These are phyloP conservation scores for Blastobotrys mokoenaii DNA, from an alignment of 805 yeast genomes.

Conservation along the genomic window DNA sequence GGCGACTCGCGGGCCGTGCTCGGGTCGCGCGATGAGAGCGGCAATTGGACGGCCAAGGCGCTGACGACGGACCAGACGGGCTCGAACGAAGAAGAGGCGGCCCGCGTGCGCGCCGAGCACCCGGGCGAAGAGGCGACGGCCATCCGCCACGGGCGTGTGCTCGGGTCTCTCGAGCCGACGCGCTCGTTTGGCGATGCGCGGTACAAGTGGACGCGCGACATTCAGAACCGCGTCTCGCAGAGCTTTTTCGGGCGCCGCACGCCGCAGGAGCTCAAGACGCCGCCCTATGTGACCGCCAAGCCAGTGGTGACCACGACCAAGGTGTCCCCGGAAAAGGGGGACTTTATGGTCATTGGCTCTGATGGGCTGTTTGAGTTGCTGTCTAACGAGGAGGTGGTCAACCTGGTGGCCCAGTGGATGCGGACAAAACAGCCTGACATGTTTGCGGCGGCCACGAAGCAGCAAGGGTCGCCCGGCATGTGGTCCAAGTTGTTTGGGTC, in stretches of 20 bases:
- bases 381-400: conserved; percentile 86
- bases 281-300: conserved; percentile 96
- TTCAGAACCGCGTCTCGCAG: conserved; percentile 65
- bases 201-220: conserved; percentile 69
- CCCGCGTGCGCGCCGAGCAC: conserved; percentile 75
- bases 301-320: conserved; percentile 84
- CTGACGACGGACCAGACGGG: conserved; percentile 92
- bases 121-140: conserved; percentile 78
- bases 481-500: conserved; percentile 12
- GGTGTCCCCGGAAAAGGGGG: conserved; percentile 60
- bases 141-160: conserved; percentile 76
- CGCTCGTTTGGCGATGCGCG: conserved; percentile 97
- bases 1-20: conserved; percentile 93
- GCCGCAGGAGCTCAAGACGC: conserved; percentile 68
- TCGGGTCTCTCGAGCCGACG: conserved; percentile 91
- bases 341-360: conserved; percentile 84
- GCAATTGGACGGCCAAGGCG: conserved; percentile 81
- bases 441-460: not conserved
- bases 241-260: conserved; percentile 69
- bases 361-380: conserved; percentile 92
- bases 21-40: conserved; percentile 47
- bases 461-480: conserved; percentile 4
- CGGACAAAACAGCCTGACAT: conserved; percentile 48
- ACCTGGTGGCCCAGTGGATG: conserved; percentile 90
- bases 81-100: conserved; percentile 78